Evolutionary conservation across 805 yeast genomes (phyloP).

Genomic region (Yarrowia osloensis): DNA sequence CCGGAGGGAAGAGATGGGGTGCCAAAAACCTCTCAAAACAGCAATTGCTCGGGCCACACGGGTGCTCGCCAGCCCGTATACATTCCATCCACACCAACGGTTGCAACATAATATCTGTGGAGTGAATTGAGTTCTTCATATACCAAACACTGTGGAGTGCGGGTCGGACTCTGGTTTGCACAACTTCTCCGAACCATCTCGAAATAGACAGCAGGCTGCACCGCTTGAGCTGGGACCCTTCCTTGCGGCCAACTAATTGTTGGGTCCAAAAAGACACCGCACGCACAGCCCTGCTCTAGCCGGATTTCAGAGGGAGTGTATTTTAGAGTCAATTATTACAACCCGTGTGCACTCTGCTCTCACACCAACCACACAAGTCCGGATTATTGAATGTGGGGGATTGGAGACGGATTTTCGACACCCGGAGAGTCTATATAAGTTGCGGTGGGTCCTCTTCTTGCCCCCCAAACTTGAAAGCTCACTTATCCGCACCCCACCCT

Average conservation of each 20-base stretch:
- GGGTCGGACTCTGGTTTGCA: neutral
- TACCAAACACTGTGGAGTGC: neutral
- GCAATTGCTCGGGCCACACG: too few relatives aligned
- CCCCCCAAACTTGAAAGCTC: neutral
- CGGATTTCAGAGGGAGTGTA: neutral
- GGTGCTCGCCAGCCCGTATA: too few relatives aligned
- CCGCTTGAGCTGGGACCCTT: neutral
- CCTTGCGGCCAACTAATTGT: neutral
- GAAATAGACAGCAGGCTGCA: neutral
- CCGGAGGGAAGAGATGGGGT: too few relatives aligned
- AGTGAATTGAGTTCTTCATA: neutral
- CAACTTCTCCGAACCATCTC: neutral
- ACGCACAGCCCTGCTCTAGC: neutral
- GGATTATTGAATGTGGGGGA: neutral
- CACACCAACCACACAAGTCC: neutral
- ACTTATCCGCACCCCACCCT: neutral
- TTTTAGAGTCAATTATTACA: conserved; percentile 2
- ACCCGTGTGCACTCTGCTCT: too few relatives aligned
- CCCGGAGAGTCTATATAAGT: neutral
- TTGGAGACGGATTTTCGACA: neutral
- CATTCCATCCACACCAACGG: too few relatives aligned
- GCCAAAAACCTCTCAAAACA: too few relatives aligned
- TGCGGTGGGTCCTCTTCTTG: neutral
- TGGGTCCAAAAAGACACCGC: neutral
- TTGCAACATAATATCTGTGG: neutral